Evolutionary conservation across 495 filamentous ascomycete species (phyloP), one percentile per base, ranked within the genome.

Genomic region (Antarctomyces pellizariae): DNA sequence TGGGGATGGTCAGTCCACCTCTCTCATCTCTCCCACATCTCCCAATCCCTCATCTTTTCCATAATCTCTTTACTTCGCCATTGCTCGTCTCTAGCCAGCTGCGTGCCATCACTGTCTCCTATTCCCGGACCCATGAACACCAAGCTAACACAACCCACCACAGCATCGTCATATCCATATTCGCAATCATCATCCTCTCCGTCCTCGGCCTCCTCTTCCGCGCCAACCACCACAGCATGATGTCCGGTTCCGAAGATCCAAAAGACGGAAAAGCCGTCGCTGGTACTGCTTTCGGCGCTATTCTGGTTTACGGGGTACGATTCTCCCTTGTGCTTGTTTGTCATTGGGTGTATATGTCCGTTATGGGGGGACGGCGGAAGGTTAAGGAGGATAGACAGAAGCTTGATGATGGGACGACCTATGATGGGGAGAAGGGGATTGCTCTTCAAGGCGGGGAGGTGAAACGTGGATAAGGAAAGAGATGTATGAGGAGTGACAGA

Each of bases 141-240:
- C 20, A 7, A 18, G 7, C 36, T 41, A 21, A 38, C 23, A 8
- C 33, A 25, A 7, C 12, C 16, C 18, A 9, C 15, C 27, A 42
- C 31, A 90, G 82, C 56, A 67, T 83, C 38, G 67, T 90, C 40
- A 73, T 92, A 43, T 91, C 80, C 29, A 42, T 70, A 40, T 84
- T 84, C 45, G 82, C 78, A 16, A 82, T 92, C 39, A 42, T 90
- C 39, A 83, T 92, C 37, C 71, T 92, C 38, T 75, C 70, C 11
- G 57, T 77, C 36, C 71, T 92, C 42, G 80, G 77, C 35, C 48
- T 67, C 25, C 63, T 91, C 42, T 91, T 69, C 57, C 65, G 64
- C 39, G 64, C 50, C 26, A 71, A 75, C 37, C 73, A 80, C 50
- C 76, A 76, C 48, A 64, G 71, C 25, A 69, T 86, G 47, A 71